These are phyloP conservation scores for Hyaloscypha finlandica DNA, from an alignment of 495 filamentous ascomycete species.

Conservation along the genomic window DNA sequence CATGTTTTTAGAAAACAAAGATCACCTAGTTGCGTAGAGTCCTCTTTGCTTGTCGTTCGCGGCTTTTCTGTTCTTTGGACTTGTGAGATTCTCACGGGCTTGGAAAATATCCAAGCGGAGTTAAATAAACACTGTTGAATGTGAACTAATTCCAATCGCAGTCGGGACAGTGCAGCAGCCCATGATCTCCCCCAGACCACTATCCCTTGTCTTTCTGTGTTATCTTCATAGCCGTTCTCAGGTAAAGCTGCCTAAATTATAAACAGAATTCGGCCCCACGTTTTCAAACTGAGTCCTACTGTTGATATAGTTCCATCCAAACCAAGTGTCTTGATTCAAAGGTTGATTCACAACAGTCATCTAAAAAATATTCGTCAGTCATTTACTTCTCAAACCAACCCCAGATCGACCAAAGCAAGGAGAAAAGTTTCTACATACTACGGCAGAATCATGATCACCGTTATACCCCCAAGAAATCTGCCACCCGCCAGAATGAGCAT, in stretches of 20 bases:
- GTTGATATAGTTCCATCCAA: slow-evolving; percentile 8
- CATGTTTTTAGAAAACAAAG: slow-evolving; percentile 2
- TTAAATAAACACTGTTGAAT: background rate
- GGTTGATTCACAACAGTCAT: background rate
- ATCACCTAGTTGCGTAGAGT: background rate
- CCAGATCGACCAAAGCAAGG: too few relatives aligned
- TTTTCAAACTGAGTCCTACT: background rate
- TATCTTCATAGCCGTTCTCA: background rate
- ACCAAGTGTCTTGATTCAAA: background rate
- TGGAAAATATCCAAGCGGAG: background rate
- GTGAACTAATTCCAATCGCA: background rate
- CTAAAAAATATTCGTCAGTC: background rate
- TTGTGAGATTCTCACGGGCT: background rate
- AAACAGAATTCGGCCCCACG: slow-evolving; percentile 6
- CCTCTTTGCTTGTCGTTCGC: background rate
- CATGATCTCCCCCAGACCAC: background rate
- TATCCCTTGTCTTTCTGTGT: background rate
- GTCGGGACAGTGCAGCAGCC: background rate
- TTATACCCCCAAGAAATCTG: slow-evolving; percentile 11
- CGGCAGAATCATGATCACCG: background rate
- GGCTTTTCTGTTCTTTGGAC: background rate
- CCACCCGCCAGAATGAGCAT: background rate
- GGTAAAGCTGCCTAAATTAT: slow-evolving; percentile 5
- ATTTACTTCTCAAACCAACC: background rate
- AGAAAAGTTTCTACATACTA: background rate